Percentiles rank a stretch among this genome's conserved stretches.
phyloP scores from a whole-genome alignment of 805 yeast species.

The Lipomyces chichibuensis region DNA sequence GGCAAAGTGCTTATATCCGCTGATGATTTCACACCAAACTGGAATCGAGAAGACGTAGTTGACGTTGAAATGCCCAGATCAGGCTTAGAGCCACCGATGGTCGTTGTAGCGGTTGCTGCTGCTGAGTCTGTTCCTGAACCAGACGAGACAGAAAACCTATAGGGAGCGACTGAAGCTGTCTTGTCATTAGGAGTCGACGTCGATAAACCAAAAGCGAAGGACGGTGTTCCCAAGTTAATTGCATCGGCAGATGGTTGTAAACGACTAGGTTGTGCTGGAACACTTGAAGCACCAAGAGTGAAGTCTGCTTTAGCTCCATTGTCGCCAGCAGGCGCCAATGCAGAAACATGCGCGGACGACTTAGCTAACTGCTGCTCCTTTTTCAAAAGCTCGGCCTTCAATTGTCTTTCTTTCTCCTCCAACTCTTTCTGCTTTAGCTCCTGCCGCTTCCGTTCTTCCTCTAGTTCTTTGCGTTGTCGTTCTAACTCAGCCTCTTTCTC shows the following conservation, averaged over 20 bases:
- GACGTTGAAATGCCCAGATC: neutral
- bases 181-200: neutral
- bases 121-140: neutral
- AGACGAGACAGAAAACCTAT: neutral
- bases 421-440: constrained; percentile 13
- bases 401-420: constrained; percentile 15
- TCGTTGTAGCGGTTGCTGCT: neutral
- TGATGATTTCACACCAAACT: constrained; percentile 3
- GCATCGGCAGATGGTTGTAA: neutral
- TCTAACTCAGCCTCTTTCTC: constrained; percentile 22
- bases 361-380: neutral
- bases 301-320: neutral
- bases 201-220: neutral
- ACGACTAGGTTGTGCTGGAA: neutral
- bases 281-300: neutral
- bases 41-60: neutral
- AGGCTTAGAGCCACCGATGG: neutral
- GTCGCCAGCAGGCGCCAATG: neutral
- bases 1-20: neutral
- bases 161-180: neutral
- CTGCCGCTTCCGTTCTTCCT: constrained; percentile 18
- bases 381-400: constrained; percentile 4
- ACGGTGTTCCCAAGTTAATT: neutral
- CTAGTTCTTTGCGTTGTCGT: constrained; percentile 23
- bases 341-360: neutral